Evolutionary conservation across 2,329 filamentous ascomycete genomes (phyloP).

Genomic region (Gremmenia infestans): DNA sequence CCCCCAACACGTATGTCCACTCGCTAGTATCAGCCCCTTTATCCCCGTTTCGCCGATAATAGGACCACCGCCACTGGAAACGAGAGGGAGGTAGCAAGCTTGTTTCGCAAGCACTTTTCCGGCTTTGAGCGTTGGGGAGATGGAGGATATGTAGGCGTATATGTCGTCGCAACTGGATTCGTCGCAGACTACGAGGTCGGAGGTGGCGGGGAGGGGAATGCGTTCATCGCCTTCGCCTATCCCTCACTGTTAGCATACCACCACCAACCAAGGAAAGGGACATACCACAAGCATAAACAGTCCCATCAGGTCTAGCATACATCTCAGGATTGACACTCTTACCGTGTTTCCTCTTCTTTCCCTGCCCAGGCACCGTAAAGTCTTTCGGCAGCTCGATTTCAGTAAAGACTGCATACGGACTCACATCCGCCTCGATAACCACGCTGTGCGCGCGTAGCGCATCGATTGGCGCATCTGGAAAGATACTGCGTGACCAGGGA

Average conservation of each 20-base stretch:
- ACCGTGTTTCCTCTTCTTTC: slow-evolving; percentile 50
- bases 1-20: slow-evolving; percentile 96
- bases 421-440: slow-evolving; percentile 59
- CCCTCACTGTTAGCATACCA: neutral
- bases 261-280: neutral
- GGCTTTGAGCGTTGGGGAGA: slow-evolving; percentile 61
- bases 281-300: slow-evolving; percentile 86
- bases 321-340: slow-evolving; percentile 81
- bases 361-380: slow-evolving; percentile 49
- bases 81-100: slow-evolving; percentile 81
- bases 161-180: slow-evolving; percentile 77
- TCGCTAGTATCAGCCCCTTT: slow-evolving; percentile 72
- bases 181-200: slow-evolving; percentile 73
- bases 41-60: slow-evolving; percentile 72
- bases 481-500: slow-evolving; percentile 57
- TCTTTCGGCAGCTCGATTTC: slow-evolving; percentile 68
- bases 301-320: slow-evolving; percentile 81
- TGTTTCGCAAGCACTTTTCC: slow-evolving; percentile 70
- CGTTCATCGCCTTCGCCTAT: slow-evolving; percentile 69
- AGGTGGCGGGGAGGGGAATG: slow-evolving; percentile 69
- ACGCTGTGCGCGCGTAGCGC: slow-evolving; percentile 61
- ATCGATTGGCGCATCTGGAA: slow-evolving; percentile 53
- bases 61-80: slow-evolving; percentile 52
- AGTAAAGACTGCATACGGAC: slow-evolving; percentile 78
- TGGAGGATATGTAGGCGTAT: slow-evolving; percentile 66